These are phyloP conservation scores for Apiospora koreana DNA, from an alignment of 2,329 filamentous ascomycete species.

Conservation along the genomic window DNA sequence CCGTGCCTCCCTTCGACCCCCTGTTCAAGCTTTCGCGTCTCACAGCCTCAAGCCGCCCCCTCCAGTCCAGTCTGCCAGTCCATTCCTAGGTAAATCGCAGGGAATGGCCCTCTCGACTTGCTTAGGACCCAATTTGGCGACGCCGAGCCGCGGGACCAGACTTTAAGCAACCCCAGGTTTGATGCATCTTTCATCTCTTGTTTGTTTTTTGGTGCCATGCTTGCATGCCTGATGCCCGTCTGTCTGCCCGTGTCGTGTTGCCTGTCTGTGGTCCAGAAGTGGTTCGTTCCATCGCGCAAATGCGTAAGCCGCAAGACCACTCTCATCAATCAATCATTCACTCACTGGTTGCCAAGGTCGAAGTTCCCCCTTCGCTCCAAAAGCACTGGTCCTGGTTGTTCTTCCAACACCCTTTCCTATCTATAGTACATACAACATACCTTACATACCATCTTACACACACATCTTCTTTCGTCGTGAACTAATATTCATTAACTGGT, in stretches of 20 bases:
- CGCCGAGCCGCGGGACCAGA: background rate
- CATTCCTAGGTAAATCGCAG: background rate
- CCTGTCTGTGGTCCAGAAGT: background rate
- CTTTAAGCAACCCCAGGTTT: constrained; percentile 5
- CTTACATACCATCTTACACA: background rate
- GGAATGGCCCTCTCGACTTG: background rate
- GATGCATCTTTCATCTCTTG: background rate
- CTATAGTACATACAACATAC: background rate
- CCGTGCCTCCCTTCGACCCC: background rate
- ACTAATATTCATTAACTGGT: background rate
- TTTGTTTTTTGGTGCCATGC: background rate
- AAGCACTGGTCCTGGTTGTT: background rate
- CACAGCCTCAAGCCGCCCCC: background rate
- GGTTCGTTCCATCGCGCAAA: background rate
- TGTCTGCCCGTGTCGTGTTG: background rate
- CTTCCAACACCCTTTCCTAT: background rate
- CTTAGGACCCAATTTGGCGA: background rate
- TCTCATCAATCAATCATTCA: too few relatives aligned
- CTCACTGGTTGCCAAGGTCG: background rate
- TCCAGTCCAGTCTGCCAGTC: background rate
- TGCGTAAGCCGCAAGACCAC: constrained; percentile 1
- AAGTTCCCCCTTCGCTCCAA: background rate
- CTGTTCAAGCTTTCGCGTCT: background rate
- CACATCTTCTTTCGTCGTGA: background rate
- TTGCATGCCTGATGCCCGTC: background rate